Conservation (phyloP, 2,329 filamentous ascomycete genomes). For the Didymella lethalis region DNA sequence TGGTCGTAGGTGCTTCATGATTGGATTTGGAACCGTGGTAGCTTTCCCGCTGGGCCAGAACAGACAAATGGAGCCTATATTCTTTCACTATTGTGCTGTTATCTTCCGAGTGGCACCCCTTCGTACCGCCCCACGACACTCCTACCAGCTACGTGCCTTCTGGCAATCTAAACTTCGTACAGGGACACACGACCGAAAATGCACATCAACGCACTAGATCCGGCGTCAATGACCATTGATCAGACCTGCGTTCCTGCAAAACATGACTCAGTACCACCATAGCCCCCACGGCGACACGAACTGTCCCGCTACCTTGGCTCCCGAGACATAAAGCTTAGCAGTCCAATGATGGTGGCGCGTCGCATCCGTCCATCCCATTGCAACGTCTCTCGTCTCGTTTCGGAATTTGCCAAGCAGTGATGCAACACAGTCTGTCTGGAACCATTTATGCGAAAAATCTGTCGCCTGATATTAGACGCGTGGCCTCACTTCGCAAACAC, state of each 20-base stretch:
- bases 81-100: neutral
- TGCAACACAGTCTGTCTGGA: slow-evolving; percentile 4
- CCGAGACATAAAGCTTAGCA: slow-evolving; percentile 17
- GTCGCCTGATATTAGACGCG: slow-evolving; percentile 9
- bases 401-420: neutral
- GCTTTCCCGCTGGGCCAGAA: neutral
- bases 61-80: neutral
- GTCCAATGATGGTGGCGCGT: slow-evolving; percentile 5
- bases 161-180: neutral
- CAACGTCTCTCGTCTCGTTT: slow-evolving; percentile 3
- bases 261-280: neutral
- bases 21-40: neutral
- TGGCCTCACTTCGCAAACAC: slow-evolving; percentile 1
- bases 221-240: neutral
- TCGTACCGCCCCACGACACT: neutral
- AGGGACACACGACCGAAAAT: neutral
- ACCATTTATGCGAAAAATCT: slow-evolving; percentile 1
- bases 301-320: slow-evolving; percentile 7
- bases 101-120: neutral
- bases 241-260: neutral
- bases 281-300: neutral
- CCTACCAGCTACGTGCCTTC: neutral
- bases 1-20: neutral
- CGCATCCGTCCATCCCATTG: neutral
- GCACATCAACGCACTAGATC: neutral